phyloP scores from a whole-genome alignment of 331 rosid genomes.

The Quercus phellos region DNA sequence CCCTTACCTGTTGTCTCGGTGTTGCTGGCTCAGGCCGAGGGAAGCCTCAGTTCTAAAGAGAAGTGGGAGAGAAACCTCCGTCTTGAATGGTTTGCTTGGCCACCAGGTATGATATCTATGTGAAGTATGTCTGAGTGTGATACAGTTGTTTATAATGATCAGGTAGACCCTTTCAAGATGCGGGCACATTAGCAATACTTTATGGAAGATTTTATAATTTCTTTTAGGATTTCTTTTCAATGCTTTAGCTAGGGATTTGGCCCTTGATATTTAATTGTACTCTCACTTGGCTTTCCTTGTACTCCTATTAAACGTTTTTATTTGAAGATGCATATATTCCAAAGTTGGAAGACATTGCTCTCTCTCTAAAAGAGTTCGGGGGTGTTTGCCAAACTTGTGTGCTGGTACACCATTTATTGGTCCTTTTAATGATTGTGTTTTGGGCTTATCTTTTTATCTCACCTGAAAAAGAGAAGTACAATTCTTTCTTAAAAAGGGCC shows the following conservation, averaged over 20 bases:
- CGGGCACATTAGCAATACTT: not conserved
- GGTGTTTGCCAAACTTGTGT: not conserved
- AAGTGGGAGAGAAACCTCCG: conserved; percentile 68
- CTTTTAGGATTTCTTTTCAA: no score
- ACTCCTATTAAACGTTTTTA: no score
- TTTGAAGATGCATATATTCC: no score
- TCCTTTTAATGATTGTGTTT: not conserved
- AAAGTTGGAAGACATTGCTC: no score
- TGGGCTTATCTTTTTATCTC: no score
- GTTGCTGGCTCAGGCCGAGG: conserved; percentile 79
- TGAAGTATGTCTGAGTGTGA: not conserved
- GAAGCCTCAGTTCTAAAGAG: conserved; percentile 77
- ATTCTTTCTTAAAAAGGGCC: no score
- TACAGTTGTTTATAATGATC: not conserved
- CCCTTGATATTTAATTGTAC: no score
- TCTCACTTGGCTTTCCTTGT: no score
- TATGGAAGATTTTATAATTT: not conserved
- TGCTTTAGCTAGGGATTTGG: no score
- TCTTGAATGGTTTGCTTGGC: conserved; percentile 83
- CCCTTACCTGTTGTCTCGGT: conserved; percentile 65
- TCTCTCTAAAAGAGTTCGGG: no score
- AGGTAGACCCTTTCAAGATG: not conserved
- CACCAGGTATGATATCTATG: conserved; percentile 63
- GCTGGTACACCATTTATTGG: not conserved
- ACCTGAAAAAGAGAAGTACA: no score